Base-by-base conservation (phyloP, 305 asterid genomes). In the Stenogyne calaminthoides region DNA sequence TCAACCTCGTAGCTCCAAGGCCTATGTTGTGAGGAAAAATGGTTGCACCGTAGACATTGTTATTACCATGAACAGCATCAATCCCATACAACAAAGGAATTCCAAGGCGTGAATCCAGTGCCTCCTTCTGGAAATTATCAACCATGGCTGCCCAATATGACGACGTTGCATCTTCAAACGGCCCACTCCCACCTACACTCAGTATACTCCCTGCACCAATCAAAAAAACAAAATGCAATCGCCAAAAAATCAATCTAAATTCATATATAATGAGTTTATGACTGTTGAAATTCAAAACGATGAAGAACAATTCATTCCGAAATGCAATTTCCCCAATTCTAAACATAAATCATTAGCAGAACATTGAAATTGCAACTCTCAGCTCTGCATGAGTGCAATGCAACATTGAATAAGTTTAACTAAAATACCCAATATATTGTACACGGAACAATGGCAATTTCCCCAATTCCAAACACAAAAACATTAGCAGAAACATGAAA, bases 1-100 rank as follows among this genome's bases (percentile, higher is more conserved):
- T 59, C 46, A 76, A 91, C 98, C 97, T 94, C 80, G 98, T 94
- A 74, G 98, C 97, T 58, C 98, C 98, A 20, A 94, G 90, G 58
- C 96, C 96, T 72, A 94, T 74, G 75, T 94, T 91, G 72, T 94
- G 98, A 67, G 98, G 98, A 40, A 94, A 93, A 78, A 94, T 78
- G 52, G 97, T 90, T 57, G 99, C 83, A 63, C 96, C 99, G 71
- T 89, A 85, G 34, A 94, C 97, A 73, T 86, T 94, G 76, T 91
- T 91, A 74, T 94, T 94, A 8, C 88, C 88, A 79, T 84, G 88
- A 39, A 84, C 86, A 5, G 86, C 88, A 59, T 84, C 88, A 49
- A 75, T 72, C 37, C 81, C 88, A 73, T 79, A 84, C 5, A 84
- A 67, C 76, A 81, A 74, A 3, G 88, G 88, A 44, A 84, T 84